Evolutionary conservation across 1,139 yeast genomes (phyloP).

Genomic region (Suhomyces yuchorum): DNA sequence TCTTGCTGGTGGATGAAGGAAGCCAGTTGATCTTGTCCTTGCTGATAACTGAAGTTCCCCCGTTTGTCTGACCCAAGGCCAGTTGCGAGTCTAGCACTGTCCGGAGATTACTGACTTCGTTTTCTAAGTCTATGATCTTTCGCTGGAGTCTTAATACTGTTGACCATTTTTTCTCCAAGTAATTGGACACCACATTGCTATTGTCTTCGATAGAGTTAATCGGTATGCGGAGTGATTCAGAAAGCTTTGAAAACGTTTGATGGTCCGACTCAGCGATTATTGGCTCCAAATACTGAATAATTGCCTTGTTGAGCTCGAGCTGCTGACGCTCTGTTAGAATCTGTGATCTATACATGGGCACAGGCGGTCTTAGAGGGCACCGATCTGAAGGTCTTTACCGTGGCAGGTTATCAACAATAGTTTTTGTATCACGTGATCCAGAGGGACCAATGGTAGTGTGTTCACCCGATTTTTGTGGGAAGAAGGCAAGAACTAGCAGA

Average conservation of each 20-base stretch:
- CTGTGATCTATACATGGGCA: slow-evolving; percentile 18
- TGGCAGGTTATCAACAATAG: slow-evolving; percentile 2
- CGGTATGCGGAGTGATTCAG: slow-evolving; percentile 15
- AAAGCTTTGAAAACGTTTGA: slow-evolving; percentile 10
- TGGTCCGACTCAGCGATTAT: slow-evolving; percentile 22
- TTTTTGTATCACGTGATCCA: neutral
- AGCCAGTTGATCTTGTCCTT: slow-evolving; percentile 63
- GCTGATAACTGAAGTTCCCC: slow-evolving; percentile 15
- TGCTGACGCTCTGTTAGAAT: slow-evolving; percentile 54
- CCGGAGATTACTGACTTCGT: slow-evolving; percentile 45
- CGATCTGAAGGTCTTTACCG: neutral
- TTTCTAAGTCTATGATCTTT: slow-evolving; percentile 61
- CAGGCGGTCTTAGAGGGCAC: neutral
- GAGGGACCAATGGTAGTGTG: neutral
- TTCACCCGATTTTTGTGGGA: neutral
- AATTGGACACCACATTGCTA: slow-evolving; percentile 40
- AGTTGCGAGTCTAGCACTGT: slow-evolving; percentile 43
- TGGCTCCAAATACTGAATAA: slow-evolving; percentile 55
- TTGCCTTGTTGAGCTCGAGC: slow-evolving; percentile 55
- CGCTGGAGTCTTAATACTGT: slow-evolving; percentile 81
- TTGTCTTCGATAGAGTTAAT: slow-evolving; percentile 17
- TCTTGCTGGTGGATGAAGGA: slow-evolving; percentile 57
- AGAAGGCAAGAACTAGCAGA: too few relatives aligned
- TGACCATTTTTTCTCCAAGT: slow-evolving; percentile 86
- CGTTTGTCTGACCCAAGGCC: slow-evolving; percentile 6